phyloP scores from a whole-genome alignment of 1,284 basidiomycete genomes.

The Cutaneotrichosporon sp. region DNA sequence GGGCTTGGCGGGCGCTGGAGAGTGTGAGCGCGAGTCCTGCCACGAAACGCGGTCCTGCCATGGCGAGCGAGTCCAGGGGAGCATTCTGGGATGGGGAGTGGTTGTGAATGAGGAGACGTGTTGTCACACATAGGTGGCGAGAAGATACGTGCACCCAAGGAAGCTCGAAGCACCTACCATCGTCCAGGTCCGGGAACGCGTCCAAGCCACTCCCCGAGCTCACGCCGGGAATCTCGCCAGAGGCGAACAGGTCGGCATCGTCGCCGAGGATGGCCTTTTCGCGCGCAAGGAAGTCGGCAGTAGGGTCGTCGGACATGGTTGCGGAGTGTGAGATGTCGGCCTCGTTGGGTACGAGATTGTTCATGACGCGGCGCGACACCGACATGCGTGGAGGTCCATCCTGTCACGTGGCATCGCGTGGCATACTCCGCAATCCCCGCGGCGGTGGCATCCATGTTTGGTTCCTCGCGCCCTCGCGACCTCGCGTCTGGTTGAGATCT shows the following conservation, averaged over 20 bases:
- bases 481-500: too few relatives aligned
- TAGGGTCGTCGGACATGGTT: constrained; percentile 53
- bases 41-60: not conserved
- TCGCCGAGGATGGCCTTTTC: constrained; percentile 53
- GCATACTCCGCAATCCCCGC: constrained; percentile 5
- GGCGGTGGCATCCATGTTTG: constrained; percentile 2
- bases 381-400: not conserved
- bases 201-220: constrained; percentile 6
- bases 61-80: constrained; percentile 3
- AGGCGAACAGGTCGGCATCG: constrained; percentile 51
- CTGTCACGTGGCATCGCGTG: not conserved
- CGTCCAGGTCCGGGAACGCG: constrained; percentile 13
- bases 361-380: constrained; percentile 10
- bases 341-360: not conserved
- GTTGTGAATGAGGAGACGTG: not conserved
- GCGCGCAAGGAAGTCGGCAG: constrained; percentile 53
- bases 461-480: not conserved
- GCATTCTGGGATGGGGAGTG: not conserved
- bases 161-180: not conserved
- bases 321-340: not conserved
- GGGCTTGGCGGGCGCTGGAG: constrained; percentile 5
- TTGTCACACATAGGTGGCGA: not conserved
- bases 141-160: not conserved
- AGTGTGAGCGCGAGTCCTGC: constrained; percentile 8
- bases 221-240: constrained; percentile 28